These are phyloP conservation scores for Pilaira anomala DNA, from an alignment of 192 early-diverging fungal genomes.

Conservation along the genomic window DNA sequence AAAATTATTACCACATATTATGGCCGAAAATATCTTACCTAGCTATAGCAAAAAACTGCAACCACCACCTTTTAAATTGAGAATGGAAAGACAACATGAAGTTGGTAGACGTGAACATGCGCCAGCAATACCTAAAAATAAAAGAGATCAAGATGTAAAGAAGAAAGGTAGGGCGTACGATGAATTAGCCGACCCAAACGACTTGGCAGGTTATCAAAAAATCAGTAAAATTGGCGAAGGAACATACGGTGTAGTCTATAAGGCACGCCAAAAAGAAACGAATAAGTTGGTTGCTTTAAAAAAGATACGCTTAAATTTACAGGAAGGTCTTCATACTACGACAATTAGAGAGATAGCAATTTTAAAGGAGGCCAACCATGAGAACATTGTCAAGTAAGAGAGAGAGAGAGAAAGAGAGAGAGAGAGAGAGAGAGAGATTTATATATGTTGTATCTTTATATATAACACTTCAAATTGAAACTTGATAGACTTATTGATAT, in stretches of 20 bases:
- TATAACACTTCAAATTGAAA: background rate
- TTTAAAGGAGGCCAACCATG: conserved; percentile 69
- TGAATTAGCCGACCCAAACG: background rate
- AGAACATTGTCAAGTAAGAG: conserved; percentile 65
- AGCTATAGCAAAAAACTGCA: background rate
- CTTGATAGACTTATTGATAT: conserved; percentile 79
- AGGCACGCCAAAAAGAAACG: conserved; percentile 54
- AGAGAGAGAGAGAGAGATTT: too few relatives aligned
- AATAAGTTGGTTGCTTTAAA: conserved; percentile 71
- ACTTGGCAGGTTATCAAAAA: conserved; percentile 60
- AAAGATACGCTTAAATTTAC: conserved; percentile 65
- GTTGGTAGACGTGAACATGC: background rate
- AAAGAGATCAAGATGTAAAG: background rate
- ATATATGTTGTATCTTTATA: conserved; percentile 12
- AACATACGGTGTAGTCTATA: conserved; percentile 82
- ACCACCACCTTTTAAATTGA: background rate
- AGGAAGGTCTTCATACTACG: conserved; percentile 68
- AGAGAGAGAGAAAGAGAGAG: conserved; percentile 76
- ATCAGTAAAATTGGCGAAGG: conserved; percentile 81
- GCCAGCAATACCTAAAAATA: background rate
- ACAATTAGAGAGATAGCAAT: conserved; percentile 78
- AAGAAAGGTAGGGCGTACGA: background rate
- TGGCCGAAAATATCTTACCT: background rate
- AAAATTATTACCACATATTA: too few relatives aligned
- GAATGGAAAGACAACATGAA: background rate